Evolutionary conservation across 805 yeast genomes (phyloP), one percentile per base, ranked within the genome.

Genomic region (Barnettozyma wickerhamii): DNA sequence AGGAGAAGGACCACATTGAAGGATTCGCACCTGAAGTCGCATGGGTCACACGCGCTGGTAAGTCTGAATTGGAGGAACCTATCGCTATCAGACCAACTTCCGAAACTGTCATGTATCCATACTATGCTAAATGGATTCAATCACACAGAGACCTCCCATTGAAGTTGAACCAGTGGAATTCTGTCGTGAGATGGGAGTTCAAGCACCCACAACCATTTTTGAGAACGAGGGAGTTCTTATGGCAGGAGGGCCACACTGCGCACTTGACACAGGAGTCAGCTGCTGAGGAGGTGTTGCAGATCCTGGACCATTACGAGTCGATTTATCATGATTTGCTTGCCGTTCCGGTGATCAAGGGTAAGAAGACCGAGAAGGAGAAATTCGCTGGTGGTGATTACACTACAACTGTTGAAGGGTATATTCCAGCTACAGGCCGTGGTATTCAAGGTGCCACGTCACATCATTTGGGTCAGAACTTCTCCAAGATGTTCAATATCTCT

Each of bases 181-280:
- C 97, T 15, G 99, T 93, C 33, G 99, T 93, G 37, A 84, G 99
- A 74, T 93, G 99, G 99, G 99, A 93, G 71, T 93, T 93, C 72
- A 93, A 93, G 74, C 98, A 93, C 67, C 99, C 99, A 43, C 99
- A 93, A 71, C 99, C 99, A 37, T 93, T 93, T 68, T 71, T 93
- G 62, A 85, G 99, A 77, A 95, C 99, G 12, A 84, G 99, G 72
- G 99, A 93, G 70, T 93, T 93, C 71, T 74, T 93, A 66, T 93
- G 99, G 99, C 99, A 93, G 72, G 99, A 93, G 72, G 99, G 99
- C 56, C 99, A 93, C 72, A 93, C 99, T 37, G 99, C 96, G 41
- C 96, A 87, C 65, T 75, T 95, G 60, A 84, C 95, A 42, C 66
- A 71, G 50, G 86, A 80, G 47, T 93, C 77, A 46, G 96, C 99